These are phyloP conservation scores for Cladosporium sphaerospermum DNA, from an alignment of 2,329 filamentous ascomycete species.

Conservation along the genomic window DNA sequence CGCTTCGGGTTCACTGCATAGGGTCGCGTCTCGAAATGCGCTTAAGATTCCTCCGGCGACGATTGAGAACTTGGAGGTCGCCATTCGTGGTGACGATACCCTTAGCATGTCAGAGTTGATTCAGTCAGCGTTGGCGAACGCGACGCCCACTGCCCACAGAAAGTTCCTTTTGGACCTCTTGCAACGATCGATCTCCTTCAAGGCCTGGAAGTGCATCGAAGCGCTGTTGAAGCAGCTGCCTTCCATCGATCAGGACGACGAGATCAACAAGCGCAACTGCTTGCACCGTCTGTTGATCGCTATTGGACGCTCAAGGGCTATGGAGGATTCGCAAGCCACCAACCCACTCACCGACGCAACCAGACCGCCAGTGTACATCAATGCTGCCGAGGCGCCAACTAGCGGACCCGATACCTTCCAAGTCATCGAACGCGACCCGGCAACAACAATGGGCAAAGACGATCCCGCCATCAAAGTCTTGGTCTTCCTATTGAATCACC, in stretches of 20 bases:
- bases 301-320: constrained; percentile 68
- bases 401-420: constrained; percentile 56
- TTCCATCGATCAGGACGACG: constrained; percentile 75
- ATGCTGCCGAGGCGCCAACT: constrained; percentile 65
- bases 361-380: constrained; percentile 67
- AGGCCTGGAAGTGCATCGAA: constrained; percentile 63
- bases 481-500: constrained; percentile 56
- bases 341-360: constrained; percentile 29
- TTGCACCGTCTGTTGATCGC: constrained; percentile 88
- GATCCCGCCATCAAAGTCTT: constrained; percentile 71
- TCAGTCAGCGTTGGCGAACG: constrained; percentile 14
- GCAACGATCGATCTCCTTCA: constrained; percentile 67
- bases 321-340: constrained; percentile 29
- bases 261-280: constrained; percentile 90
- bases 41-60: constrained; percentile 63
- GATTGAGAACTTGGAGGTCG: constrained; percentile 65
- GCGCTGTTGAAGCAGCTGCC: constrained; percentile 63
- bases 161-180: constrained; percentile 69
- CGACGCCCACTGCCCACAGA: constrained; percentile 36
- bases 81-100: constrained; percentile 63
- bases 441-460: constrained; percentile 56
- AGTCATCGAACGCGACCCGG: constrained; percentile 56
- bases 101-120: constrained; percentile 51
- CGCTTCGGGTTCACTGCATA: constrained; percentile 60
- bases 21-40: constrained; percentile 68